Evolutionary conservation across 768 basidiomycete genomes (phyloP), one percentile per base, ranked within the genome.

Genomic region (Boletus huronensis): DNA sequence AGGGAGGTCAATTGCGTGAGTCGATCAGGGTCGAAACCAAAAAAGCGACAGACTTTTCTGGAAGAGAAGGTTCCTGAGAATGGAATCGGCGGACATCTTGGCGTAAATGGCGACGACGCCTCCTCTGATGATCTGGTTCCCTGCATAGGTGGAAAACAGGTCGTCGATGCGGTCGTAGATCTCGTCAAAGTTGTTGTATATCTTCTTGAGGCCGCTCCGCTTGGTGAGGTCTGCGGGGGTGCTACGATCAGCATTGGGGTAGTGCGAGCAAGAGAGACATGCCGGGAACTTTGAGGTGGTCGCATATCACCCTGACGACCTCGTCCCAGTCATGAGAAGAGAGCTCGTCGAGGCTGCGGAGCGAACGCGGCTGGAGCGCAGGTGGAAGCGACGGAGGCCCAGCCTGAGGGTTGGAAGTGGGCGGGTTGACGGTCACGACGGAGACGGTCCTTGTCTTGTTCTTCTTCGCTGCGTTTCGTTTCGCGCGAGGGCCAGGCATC

Each of bases 21-120:
- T 5, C 28, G 26, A 41, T n/a, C 1, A 36, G 16, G 10, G 25
- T 2, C 23, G 4, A 25, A 25, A 25, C 23, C 2, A 25, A 25
- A 25, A 25, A 25, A 48, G 42, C 58, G 5, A 50, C 53, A 6
- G 1, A 84, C 85, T 85, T 74, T 77, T 77, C 34, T 77, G 72
- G 59, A 83, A 78, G 16, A 87, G 70, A 54, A 81, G 80, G 66
- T 85, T 79, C 17, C 86, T 74, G 52, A 86, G 66, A 35, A 86
- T 72, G 3, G 81, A 74, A 63, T 86, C 85, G 0, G 74, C 75
- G 31, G 76, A 84, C 81, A 87, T 82, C 61, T 82, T 82, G 16
- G 83, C 78, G 58, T 79, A 85, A 45, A 88, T 81, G 8, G 79
- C 81, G 8, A 84, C 74, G 41, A 87, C 79, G 0, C 79, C 83